phyloP scores from a whole-genome alignment of 1,284 basidiomycete species.

The Lentinus polychrous region DNA sequence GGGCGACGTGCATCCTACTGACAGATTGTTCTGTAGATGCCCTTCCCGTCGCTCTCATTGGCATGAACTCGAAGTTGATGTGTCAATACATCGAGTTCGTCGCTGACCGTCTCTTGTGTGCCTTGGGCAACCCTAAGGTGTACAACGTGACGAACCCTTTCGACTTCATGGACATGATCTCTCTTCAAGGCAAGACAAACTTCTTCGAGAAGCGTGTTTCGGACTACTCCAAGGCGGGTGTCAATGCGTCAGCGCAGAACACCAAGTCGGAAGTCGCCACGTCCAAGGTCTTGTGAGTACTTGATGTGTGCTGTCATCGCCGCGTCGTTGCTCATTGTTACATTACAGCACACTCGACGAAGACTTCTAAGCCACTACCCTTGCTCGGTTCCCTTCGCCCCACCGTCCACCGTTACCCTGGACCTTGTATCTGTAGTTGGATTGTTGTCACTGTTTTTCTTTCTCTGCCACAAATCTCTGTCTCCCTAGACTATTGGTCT shows the following conservation, averaged over 20 bases:
- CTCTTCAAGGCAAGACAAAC: conserved; percentile 79
- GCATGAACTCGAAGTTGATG: conserved; percentile 85
- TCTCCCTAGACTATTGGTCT: neutral
- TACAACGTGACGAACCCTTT: conserved; percentile 79
- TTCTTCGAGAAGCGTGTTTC: conserved; percentile 86
- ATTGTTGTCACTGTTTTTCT: neutral
- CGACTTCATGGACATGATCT: conserved; percentile 95
- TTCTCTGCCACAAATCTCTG: neutral
- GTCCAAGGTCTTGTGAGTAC: conserved; percentile 46
- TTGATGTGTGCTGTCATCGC: neutral
- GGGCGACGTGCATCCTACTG: neutral
- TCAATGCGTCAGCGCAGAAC: conserved; percentile 37
- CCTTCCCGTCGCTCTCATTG: conserved; percentile 66
- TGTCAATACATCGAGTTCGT: conserved; percentile 97
- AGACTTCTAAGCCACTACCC: conserved; percentile 37
- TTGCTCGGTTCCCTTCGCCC: neutral
- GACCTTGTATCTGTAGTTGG: conserved; percentile 1
- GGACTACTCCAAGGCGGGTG: conserved; percentile 81
- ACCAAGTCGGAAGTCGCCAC: conserved; percentile 25
- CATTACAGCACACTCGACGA: conserved; percentile 50
- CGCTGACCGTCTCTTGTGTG: conserved; percentile 84
- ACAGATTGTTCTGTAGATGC: conserved; percentile 40
- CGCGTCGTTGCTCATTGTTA: neutral
- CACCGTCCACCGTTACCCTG: neutral
- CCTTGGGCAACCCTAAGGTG: conserved; percentile 77